Evolutionary conservation across 257 asterid genomes (phyloP).

Genomic region (Nicotiana otophora): DNA sequence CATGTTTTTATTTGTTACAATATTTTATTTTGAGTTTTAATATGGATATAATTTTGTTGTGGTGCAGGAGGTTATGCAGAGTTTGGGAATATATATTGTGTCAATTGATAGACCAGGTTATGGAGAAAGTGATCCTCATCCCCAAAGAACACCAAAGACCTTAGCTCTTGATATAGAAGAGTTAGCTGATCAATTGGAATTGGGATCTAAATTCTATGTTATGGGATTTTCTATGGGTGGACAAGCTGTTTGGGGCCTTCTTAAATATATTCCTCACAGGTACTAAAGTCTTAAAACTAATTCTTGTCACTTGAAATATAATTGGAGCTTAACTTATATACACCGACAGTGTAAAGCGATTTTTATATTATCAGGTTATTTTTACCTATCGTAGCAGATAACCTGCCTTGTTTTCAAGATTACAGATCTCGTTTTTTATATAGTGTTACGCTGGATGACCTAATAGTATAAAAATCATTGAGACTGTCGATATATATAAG

Average conservation of each 20-base stretch:
- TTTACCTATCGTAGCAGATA: no score
- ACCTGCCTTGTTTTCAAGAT: no score
- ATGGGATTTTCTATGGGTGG: conserved; percentile 91
- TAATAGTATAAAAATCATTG: no score
- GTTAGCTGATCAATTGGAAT: conserved; percentile 76
- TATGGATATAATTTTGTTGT: neutral
- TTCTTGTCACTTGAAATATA: no score
- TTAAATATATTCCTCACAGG: conserved; percentile 95
- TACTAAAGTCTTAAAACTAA: no score
- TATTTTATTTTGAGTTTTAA: neutral
- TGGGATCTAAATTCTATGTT: conserved; percentile 66
- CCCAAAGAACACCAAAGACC: conserved; percentile 48
- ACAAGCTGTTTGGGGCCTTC: conserved; percentile 75
- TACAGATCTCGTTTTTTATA: no score
- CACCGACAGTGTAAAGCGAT: no score
- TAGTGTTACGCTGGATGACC: neutral
- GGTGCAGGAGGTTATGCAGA: conserved; percentile 52
- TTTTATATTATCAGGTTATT: no score
- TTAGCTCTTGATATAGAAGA: conserved; percentile 70
- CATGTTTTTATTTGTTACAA: neutral
- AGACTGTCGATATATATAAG: no score
- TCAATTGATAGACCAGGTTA: conserved; percentile 92
- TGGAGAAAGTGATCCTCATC: conserved; percentile 92
- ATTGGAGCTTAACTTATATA: no score
- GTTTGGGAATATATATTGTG: conserved; percentile 58